A percentile compares a stretch with the other conserved stretches of the same genome.
Conservation (phyloP, 2,329 filamentous ascomycete genomes). For the Botryosphaeria dothidea region DNA sequence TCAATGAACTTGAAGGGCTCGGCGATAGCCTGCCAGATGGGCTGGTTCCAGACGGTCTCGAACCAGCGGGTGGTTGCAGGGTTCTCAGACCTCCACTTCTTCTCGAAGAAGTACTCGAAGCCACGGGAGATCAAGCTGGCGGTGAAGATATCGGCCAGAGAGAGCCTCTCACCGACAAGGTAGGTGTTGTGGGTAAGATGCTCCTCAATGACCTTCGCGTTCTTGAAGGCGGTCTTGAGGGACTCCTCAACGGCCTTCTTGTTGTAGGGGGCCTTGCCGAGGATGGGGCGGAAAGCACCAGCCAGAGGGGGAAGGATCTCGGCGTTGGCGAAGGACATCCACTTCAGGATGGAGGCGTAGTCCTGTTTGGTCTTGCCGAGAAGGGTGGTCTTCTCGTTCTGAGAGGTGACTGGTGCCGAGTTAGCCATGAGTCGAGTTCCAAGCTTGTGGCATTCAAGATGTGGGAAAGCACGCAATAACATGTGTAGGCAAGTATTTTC, state of each 20-base stretch:
- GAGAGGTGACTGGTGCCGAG: slow-evolving; percentile 77
- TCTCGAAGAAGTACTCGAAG: slow-evolving; percentile 94
- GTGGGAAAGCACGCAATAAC: slow-evolving; percentile 19
- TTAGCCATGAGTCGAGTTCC: slow-evolving; percentile 27
- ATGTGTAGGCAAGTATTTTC: slow-evolving; percentile 25
- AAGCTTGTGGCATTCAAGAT: slow-evolving; percentile 18
- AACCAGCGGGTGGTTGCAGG: slow-evolving; percentile 92
- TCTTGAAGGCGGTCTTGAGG: slow-evolving; percentile 68
- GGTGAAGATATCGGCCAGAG: slow-evolving; percentile 89
- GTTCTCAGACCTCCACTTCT: slow-evolving; percentile 79
- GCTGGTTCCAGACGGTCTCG: slow-evolving; percentile 89
- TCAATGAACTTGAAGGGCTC: slow-evolving; percentile 78
- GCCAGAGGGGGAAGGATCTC: slow-evolving; percentile 76
- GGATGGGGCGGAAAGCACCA: slow-evolving; percentile 82
- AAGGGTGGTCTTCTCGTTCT: slow-evolving; percentile 99
- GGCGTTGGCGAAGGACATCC: slow-evolving; percentile 95
- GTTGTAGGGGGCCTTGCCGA: slow-evolving; percentile 86
- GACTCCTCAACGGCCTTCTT: slow-evolving; percentile 93
- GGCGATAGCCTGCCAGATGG: slow-evolving; percentile 81
- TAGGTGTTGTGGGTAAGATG: slow-evolving; percentile 93
- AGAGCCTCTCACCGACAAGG: slow-evolving; percentile 96
- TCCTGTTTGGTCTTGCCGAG: slow-evolving; percentile 99
- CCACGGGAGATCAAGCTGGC: slow-evolving; percentile 78
- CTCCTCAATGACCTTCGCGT: slow-evolving; percentile 73
- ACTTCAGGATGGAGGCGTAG: slow-evolving; percentile 96